Evolutionary conservation across 345 rosid genomes (phyloP), one percentile per base, ranked within the genome.

Genomic region (Hibiscus trionum): DNA sequence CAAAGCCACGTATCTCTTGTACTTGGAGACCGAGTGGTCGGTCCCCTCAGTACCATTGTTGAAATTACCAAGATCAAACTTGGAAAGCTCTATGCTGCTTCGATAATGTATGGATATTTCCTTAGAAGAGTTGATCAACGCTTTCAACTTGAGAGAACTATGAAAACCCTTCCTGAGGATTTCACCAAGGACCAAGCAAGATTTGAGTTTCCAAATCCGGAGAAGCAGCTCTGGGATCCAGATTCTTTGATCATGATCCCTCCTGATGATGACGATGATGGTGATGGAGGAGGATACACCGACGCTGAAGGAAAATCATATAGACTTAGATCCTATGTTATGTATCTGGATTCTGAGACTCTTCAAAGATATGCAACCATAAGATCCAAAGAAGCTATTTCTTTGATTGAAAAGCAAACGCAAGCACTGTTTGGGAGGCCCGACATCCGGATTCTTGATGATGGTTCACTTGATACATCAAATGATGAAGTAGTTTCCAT

Each of bases 341-440:
- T 86, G 83, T 84, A 94, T 76, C 79, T 94, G 84, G 95, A 94
- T 77, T 84, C 86, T 0, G 98, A 88, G 80, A 90, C 98, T 11
- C 93, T 91, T 73, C 95, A 94, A 86, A 86, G 91, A 83, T 91
- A 94, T 1, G 96, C 95, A 0, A 94, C 91, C 11, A 84, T 91
- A 80, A 82, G 98, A 75, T 94, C 98, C 24, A 90, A 88, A 79
- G 97, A 94, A 78, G 95, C 97, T 5, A 86, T 88, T 71, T 83
- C 90, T 6, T 77, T 90, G 77, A 88, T 90, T 3, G 97, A 94
- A 75, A 94, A 84, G 83, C 98, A 94, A 82, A 91, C 97, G 0
- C 95, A 90, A 62, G 91, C 97, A 21, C 80, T 94, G n/a, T 94
- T 90, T 27, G 97, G 96, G 26, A 81, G 90, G 78, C 98, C 97